These are phyloP conservation scores for Mycena sp. DNA, from an alignment of 1,284 basidiomycete genomes.

Conservation along the genomic window DNA sequence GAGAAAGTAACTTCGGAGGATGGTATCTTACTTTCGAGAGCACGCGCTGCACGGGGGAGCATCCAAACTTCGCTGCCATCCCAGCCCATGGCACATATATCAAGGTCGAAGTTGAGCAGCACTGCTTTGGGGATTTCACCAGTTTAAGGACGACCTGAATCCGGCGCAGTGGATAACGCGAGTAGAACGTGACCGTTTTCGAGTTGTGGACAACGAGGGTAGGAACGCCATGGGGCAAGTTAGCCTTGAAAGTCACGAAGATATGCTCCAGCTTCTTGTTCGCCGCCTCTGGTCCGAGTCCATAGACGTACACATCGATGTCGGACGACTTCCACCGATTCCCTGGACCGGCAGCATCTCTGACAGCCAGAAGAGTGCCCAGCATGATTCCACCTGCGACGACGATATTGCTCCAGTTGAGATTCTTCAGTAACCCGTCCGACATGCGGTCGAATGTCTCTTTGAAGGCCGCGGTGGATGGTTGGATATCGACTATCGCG, in stretches of 20 bases:
- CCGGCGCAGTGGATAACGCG: conserved; percentile 23
- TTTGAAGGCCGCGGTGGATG: conserved; percentile 8
- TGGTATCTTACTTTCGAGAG: conserved; percentile 26
- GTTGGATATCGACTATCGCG: background rate
- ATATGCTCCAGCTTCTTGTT: conserved; percentile 27
- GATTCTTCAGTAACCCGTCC: conserved; percentile 12
- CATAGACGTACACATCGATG: conserved; percentile 30
- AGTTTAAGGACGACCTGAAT: conserved; percentile 31
- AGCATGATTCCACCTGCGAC: conserved; percentile 24
- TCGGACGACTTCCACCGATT: conserved; percentile 27
- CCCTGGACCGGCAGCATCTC: background rate
- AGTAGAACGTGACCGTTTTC: conserved; percentile 32
- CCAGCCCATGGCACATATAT: conserved; percentile 29
- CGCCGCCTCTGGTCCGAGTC: conserved; percentile 12
- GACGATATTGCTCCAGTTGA: conserved; percentile 22
- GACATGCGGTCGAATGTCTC: conserved; percentile 8
- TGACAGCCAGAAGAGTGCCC: conserved; percentile 7
- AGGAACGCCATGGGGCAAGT: conserved; percentile 15
- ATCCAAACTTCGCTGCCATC: conserved; percentile 30
- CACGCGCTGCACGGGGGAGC: conserved; percentile 28
- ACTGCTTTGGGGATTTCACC: conserved; percentile 28
- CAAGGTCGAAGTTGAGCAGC: conserved; percentile 31
- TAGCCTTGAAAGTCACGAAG: conserved; percentile 21
- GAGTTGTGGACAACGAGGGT: conserved; percentile 28
- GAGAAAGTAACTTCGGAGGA: conserved; percentile 28